Percentiles rank a stretch among this genome's conserved stretches.
These are phyloP conservation scores for Colletotrichum siamense DNA, from an alignment of 2,329 filamentous ascomycete species.

Conservation along the genomic window DNA sequence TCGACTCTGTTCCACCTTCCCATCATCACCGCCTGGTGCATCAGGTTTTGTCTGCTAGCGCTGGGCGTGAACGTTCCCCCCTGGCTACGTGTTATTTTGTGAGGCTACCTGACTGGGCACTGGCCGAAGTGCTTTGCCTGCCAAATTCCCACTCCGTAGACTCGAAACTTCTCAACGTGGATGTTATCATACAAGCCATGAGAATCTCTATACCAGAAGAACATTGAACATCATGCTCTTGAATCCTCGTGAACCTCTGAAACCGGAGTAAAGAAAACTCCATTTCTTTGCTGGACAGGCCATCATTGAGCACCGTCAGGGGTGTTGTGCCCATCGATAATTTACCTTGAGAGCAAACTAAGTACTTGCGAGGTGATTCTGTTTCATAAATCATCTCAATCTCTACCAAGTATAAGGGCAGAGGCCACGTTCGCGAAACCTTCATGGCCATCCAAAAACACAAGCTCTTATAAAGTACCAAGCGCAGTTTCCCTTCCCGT, in stretches of 20 bases:
- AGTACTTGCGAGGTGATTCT: not conserved
- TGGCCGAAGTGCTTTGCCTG: not conserved
- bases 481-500: fast-evolving
- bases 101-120: not conserved
- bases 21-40: not conserved
- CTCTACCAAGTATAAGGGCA: not conserved
- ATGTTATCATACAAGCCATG: not conserved
- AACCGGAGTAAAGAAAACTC: not conserved
- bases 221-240: not conserved
- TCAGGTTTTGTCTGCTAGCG: not conserved
- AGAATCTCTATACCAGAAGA: not conserved
- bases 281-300: not conserved
- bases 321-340: not conserved
- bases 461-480: fast-evolving
- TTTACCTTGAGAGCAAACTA: not conserved
- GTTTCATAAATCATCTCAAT: fast-evolving
- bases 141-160: not conserved
- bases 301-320: not conserved
- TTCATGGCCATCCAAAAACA: not conserved
- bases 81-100: fast-evolving
- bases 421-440: not conserved
- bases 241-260: not conserved
- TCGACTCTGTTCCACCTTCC: not conserved
- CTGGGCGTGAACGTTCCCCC: not conserved
- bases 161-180: not conserved